A percentile compares a stretch with the other conserved stretches of the same genome.
Evolutionary conservation across 192 early-diverging fungal species (phyloP).

Genomic region (Coemansia asiatica): DNA sequence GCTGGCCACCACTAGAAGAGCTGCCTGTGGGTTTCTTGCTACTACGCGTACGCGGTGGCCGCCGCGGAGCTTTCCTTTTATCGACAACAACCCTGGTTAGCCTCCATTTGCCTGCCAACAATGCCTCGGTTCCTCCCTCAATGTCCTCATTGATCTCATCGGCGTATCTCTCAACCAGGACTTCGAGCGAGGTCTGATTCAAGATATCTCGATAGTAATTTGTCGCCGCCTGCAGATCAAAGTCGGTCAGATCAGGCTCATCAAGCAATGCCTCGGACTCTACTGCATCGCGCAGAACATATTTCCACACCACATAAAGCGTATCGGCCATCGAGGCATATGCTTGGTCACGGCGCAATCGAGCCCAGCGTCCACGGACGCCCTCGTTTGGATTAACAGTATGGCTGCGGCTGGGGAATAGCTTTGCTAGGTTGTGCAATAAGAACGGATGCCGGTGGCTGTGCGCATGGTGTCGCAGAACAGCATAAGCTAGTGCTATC

Average conservation of each 20-base stretch:
- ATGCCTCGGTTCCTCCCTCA: not conserved
- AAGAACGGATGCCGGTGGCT: conserved; percentile 23
- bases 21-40: not conserved
- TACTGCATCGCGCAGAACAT: conserved; percentile 35
- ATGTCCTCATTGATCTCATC: conserved; percentile 15
- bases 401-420: conserved; percentile 26
- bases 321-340: not conserved
- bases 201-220: conserved; percentile 22
- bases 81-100: not conserved
- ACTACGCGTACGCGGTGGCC: not conserved
- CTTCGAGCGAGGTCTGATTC: conserved; percentile 8
- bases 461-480: conserved; percentile 27
- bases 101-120: not conserved
- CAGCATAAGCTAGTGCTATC: conserved; percentile 17
- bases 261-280: conserved; percentile 15
- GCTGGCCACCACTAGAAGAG: not conserved
- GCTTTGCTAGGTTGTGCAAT: not conserved
- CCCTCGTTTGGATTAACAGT: conserved; percentile 10
- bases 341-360: not conserved
- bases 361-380: conserved; percentile 19
- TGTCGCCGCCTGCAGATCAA: conserved; percentile 16
- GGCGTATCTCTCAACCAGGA: conserved; percentile 17
- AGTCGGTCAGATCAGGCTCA: conserved; percentile 13
- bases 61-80: not conserved
- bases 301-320: conserved; percentile 23